Evolutionary conservation across 2,329 filamentous ascomycete species (phyloP).

Genomic region (Helotiales sp.): DNA sequence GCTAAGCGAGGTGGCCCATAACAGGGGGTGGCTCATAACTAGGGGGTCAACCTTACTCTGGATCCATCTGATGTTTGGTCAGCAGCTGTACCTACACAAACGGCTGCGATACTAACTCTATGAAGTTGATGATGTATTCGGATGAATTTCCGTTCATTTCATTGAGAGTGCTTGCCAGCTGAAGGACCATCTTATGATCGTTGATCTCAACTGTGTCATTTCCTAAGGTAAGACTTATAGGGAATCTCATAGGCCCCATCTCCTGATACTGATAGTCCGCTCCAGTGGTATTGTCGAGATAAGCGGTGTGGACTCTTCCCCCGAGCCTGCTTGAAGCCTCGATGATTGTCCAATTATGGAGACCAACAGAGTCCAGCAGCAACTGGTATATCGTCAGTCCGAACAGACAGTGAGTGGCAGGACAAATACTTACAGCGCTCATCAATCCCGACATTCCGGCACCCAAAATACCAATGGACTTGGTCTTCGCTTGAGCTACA

Average conservation of each 20-base stretch:
- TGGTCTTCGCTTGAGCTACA: constrained; percentile 54
- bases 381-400: constrained; percentile 12
- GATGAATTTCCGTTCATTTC: constrained; percentile 47
- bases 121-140: constrained; percentile 35
- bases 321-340: constrained; percentile 62
- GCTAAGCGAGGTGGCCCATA: too few species aligned
- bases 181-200: constrained; percentile 65
- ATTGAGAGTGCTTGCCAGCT: constrained; percentile 61
- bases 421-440: constrained; percentile 38
- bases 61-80: constrained; percentile 60
- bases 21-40: too few species aligned
- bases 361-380: constrained; percentile 49
- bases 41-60: too few species aligned
- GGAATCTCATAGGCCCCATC: constrained; percentile 52
- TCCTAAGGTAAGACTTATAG: constrained; percentile 37
- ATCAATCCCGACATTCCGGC: constrained; percentile 66
- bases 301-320: constrained; percentile 60
- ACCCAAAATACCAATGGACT: constrained; percentile 62
- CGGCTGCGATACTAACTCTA: constrained; percentile 37
- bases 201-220: constrained; percentile 48
- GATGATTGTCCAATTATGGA: constrained; percentile 56
- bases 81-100: not conserved
- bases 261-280: constrained; percentile 68
- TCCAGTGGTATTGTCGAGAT: constrained; percentile 54
- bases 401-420: not conserved